phyloP scores from a whole-genome alignment of 768 basidiomycete species.

The Kwoniella europaea region DNA sequence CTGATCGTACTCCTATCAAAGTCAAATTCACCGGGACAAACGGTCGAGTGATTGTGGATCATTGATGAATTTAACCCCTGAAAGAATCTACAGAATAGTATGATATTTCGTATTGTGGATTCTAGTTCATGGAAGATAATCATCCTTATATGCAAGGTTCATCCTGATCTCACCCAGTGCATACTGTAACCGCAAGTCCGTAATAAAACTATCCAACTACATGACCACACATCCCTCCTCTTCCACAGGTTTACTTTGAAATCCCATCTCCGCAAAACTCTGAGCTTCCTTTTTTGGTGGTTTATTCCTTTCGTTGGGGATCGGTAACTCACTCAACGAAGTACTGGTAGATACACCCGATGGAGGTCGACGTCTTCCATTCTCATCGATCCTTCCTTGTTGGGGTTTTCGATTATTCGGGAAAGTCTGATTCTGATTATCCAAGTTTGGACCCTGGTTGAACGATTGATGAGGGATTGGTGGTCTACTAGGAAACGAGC shows the following conservation, averaged over 20 bases:
- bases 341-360: conserved; percentile 13
- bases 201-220: conserved; percentile 59
- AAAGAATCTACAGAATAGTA: too few species aligned
- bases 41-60: too few species aligned
- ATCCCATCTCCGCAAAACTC: conserved; percentile 95
- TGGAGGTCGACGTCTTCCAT: conserved; percentile 13
- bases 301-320: conserved; percentile 15
- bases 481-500: conserved; percentile 19
- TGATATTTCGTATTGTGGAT: too few species aligned
- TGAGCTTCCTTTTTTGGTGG: conserved; percentile 63
- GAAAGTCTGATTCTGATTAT: conserved; percentile 19
- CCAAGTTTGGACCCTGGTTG: neutral
- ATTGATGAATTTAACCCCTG: too few species aligned
- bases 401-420: conserved; percentile 6
- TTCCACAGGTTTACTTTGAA: conserved; percentile 75
- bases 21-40: too few species aligned
- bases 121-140: too few species aligned
- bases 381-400: neutral
- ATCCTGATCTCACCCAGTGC: too few species aligned
- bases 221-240: conserved; percentile 86
- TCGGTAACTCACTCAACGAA: conserved; percentile 16
- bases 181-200: too few species aligned
- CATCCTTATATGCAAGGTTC: too few species aligned
- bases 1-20: too few species aligned
- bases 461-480: conserved; percentile 26